Evolutionary conservation across 2,329 filamentous ascomycete species (phyloP), one percentile per base, ranked within the genome.

Genomic region (Trichoderma pleuroti): DNA sequence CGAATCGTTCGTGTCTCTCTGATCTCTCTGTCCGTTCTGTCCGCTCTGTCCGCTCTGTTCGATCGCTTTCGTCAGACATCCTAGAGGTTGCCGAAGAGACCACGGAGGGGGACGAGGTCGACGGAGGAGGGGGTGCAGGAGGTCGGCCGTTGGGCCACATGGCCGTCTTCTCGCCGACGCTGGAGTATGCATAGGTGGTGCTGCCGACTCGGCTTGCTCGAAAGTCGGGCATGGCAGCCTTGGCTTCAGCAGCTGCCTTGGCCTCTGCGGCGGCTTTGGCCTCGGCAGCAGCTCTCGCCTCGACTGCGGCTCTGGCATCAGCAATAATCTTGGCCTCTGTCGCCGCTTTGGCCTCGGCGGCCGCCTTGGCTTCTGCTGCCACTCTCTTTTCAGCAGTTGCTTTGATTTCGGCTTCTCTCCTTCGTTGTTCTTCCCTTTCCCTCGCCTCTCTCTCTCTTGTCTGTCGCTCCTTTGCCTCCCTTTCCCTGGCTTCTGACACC

Each of bases 81-180:
- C 42, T 71, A 12, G 70, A 71, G 28, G 59, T 26, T 30, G 70
- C 24, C 3, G 70, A 69, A 18, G 70, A 61, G 14, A 61, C 65
- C 18, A 57, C 52, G n/a, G 69, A 71, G 5, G 69, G 69, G 12
- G 69, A 24, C 16, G 68, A 24, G 12, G 66, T 28, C 5, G 64
- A 21, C 1, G 80, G 78, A 52, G 79, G 67, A 12, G 77, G 62
- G 12, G 78, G 75, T 49, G 75, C 76, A 5, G 82, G 84, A 69
- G 85, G 89, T 73, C 84, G 86, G 74, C 86, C 89, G 76, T 86
- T 88, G 7, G 90, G 90, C 87, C 91, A 93, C 74, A 90, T 90
- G 79, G 89, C 91, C 63, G 86, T 90, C 80, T 86, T 90, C 80
- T 93, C 91, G 64, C 91, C 91, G 26, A 90, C 86, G 36, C 88